phyloP scores from a whole-genome alignment of 2,329 filamentous ascomycete species.

The Paramyrothecium sp. region DNA sequence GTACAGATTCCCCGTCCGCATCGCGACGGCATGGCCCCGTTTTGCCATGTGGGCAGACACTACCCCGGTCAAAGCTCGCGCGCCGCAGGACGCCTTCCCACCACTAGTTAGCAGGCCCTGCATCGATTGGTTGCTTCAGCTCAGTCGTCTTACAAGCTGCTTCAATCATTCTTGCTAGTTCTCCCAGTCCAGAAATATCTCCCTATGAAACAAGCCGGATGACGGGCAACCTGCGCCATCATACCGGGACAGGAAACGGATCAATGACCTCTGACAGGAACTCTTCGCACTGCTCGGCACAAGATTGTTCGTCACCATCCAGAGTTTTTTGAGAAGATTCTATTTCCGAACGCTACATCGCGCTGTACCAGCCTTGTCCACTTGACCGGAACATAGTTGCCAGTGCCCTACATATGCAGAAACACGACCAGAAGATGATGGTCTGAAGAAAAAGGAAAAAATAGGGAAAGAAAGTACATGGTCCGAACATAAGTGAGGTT shows the following conservation, averaged over 20 bases:
- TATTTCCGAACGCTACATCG: neutral
- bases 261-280: no score
- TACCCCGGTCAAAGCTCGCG: neutral
- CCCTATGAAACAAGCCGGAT: no score
- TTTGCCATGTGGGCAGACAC: neutral
- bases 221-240: no score
- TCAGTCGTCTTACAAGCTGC: no score
- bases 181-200: no score
- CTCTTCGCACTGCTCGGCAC: no score
- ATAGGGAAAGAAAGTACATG: neutral
- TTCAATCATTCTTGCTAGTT: no score
- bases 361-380: neutral
- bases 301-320: no score
- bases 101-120: neutral
- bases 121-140: neutral
- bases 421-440: neutral
- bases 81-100: neutral
- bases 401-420: neutral
- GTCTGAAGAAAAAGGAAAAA: neutral
- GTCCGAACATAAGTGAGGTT: neutral
- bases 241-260: no score
- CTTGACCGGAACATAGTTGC: neutral
- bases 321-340: no score
- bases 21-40: neutral
- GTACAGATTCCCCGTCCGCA: no score